Conservation (phyloP, 805 yeast genomes). For the Isabelozyma rhagii region DNA sequence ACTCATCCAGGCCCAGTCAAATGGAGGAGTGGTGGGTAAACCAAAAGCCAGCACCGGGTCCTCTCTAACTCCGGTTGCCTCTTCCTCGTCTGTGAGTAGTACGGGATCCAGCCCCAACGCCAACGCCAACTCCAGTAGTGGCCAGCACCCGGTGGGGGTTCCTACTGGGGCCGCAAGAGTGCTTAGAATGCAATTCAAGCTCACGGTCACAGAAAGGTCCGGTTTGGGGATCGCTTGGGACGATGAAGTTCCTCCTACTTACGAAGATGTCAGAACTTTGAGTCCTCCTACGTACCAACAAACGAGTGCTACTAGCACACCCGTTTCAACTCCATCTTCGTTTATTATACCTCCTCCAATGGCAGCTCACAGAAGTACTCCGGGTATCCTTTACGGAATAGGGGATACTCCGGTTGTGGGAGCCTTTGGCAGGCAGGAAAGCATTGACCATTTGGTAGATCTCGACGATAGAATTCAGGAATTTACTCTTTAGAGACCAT, state of each 20-base stretch:
- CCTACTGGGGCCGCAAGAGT: constrained; percentile 97
- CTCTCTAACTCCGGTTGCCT: constrained; percentile 23
- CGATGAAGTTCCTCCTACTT: constrained; percentile 97
- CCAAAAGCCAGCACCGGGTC: constrained; percentile 1
- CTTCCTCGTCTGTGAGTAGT: constrained; percentile 15
- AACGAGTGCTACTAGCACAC: constrained; percentile 8
- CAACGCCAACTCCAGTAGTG: constrained; percentile 11
- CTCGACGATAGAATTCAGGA: constrained; percentile 34
- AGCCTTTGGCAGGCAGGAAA: constrained; percentile 16
- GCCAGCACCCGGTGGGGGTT: constrained; percentile 45
- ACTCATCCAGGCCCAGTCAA: constrained; percentile 38
- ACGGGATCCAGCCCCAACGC: not conserved
- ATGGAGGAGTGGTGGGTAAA: constrained; percentile 1
- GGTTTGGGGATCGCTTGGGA: constrained; percentile 98
- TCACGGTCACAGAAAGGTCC: constrained; percentile 81
- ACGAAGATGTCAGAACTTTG: constrained; percentile 75
- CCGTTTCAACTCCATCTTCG: constrained; percentile 17
- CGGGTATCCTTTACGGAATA: constrained; percentile 41
- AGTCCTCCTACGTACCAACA: constrained; percentile 79
- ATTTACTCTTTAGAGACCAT: constrained; percentile 13
- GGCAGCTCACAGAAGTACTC: constrained; percentile 18
- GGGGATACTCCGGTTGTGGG: constrained; percentile 39
- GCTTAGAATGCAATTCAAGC: constrained; percentile 86
- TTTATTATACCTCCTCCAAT: constrained; percentile 10
- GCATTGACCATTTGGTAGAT: constrained; percentile 26